Conservation (phyloP, 495 filamentous ascomycete species). For the Penicillium dipodomyicola region DNA sequence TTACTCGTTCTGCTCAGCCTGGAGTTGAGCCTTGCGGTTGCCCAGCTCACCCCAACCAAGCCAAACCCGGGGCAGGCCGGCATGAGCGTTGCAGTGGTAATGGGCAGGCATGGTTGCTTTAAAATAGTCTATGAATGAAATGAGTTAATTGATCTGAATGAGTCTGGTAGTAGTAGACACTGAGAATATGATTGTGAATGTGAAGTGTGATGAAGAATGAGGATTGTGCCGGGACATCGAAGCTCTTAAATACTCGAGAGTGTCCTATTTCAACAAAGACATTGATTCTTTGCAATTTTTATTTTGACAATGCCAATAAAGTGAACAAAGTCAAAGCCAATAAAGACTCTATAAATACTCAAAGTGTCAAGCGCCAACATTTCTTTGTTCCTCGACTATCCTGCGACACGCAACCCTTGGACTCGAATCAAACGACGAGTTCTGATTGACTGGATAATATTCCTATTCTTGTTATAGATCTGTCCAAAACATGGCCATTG, state of each 20-base stretch:
- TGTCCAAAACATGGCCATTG: not conserved
- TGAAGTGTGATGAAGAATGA: conserved; percentile 1
- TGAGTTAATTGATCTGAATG: not conserved
- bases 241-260: not conserved
- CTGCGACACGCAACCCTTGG: not conserved
- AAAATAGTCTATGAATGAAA: not conserved
- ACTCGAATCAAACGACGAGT: not conserved
- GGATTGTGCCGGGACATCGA: conserved; percentile 1
- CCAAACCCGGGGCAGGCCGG: conserved; percentile 1
- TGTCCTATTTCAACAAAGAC: not conserved
- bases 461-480: not conserved
- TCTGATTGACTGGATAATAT: not conserved
- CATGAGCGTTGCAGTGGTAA: not conserved
- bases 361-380: not conserved
- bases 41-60: conserved; percentile 7
- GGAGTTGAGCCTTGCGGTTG: conserved; percentile 6
- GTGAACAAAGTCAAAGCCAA: not conserved
- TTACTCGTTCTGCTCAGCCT: not conserved
- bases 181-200: not conserved
- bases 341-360: not conserved
- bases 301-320: not conserved
- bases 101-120: not conserved
- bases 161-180: not conserved
- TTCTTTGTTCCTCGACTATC: not conserved
- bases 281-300: not conserved